Evolutionary conservation across 352 stramenopile genomes (phyloP), one percentile per base, ranked within the genome.

Genomic region (Globisporangium irregulare): DNA sequence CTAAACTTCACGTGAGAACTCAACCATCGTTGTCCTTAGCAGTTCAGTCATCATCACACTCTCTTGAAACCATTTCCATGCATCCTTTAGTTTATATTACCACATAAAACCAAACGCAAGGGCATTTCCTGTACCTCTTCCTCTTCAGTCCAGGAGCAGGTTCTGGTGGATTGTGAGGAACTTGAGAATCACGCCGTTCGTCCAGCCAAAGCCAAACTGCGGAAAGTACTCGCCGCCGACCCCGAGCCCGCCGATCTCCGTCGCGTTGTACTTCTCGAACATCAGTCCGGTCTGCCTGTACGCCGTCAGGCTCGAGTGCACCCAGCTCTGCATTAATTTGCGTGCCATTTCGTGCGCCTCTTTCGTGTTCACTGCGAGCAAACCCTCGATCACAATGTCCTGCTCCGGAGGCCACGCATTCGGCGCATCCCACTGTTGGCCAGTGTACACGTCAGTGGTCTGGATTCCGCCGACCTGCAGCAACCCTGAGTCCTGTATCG

Each of bases 241-340:
- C 38, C 89, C 87, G 6, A 92, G 73, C 0, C 79, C 80, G 34
- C 88, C 88, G 4, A 89, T 61, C 41, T 87, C 78, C 8, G 75
- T 80, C 25, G 87, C 81, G 66, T 96, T 91, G 73, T 95, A 96
- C 79, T 97, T 97, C 67, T 97, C 90, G 68, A 91, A 95, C 89
- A 97, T 96, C 61, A 90, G 72, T 14, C 86, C 83, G 27, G 82
- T 92, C 55, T 88, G 71, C 41, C 79, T 76, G 76, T 76, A 97
- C 46, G 81, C 90, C 8, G 64, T 69, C 24, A 93, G 67, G 65
- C 81, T 84, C n/a, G 87, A 74, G 9, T 78, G 59, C 27, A 89
- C 79, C 87, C 87, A 97, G 22, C 63, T 83, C 77, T 79, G 78
- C 29, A 81, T 67, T 29, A 95, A 62, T 41, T 80, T 66, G 1